Base-by-base conservation (phyloP, 306 rosid species). In the Pueraria montana region DNA sequence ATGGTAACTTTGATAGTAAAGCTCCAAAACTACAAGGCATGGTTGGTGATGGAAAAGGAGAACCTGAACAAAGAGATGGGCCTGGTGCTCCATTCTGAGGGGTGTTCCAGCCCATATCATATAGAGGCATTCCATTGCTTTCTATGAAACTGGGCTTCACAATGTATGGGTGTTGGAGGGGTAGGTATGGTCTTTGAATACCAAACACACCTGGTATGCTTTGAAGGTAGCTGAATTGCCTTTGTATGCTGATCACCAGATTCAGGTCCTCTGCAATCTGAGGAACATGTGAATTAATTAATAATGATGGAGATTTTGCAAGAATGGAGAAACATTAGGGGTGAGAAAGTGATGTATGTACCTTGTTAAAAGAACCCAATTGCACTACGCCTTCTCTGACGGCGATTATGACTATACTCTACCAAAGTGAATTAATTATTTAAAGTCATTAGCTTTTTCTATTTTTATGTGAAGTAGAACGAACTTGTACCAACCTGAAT, bases 381-480 rank as follows among this genome's bases (percentile, higher is more conserved):
- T 95, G 98, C 84, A 93, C 87, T 64, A 95, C 73, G 84, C 97
- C 98, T 86, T 93, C 97, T 88, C 92, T 91, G 21, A 95, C 97
- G 20, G 95, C 91, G 82, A 95, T 89, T 62, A 87, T 67, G 20
- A 89, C 92, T 82, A 95, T 93, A 38, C 92, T 95, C 98, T 91
- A 83, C 77, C 70, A 84, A 84, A 45, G 63, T 45, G 12, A 61
- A 56, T 34, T 36, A 27, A 11, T 6, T 45, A 32, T 26, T 18
- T 0, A 4, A 55, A 30, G 49, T 17, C 18, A 27, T 32, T 23
- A 53, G 34, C 18, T 40, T 27, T 52, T 38, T 30, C 18, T 27
- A n/a, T 11, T 61, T 65, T 8, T 43, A 49, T 38, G 26, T 8
- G 21, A 49, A 50, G 27, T 66, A n/a, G 50, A 66, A 20, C 49